Evolutionary conservation across 2,329 filamentous ascomycete species (phyloP), one percentile per base, ranked within the genome.

Genomic region (Paraconiothyrium brasiliense): DNA sequence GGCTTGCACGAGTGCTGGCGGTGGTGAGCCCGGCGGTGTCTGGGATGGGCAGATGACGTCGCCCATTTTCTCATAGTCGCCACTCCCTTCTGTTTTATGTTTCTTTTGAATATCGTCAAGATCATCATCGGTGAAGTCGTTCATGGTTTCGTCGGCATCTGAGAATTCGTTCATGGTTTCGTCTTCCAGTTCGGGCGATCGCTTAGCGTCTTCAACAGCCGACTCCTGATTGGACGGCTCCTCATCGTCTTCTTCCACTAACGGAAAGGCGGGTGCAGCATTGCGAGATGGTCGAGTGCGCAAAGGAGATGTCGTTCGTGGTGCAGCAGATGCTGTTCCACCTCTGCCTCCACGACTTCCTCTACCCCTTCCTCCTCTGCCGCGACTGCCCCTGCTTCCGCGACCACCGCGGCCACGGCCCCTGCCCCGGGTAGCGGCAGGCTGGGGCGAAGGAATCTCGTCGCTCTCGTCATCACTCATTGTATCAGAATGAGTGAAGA

Each of bases 171-270:
- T 16, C 68, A 52, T 52, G 49, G 49, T 61, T 48, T 71, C 69
- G 58, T 70, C 66, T 52, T 69, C 59, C 43, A 55, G 56, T 46
- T 70, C 65, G 49, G 65, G 65, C 58, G 69, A 68, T 43, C 61
- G 61, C 68, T 76, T 78, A 70, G 74, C 75, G 57, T 61, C 65
- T 30, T 60, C 68, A 49, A 65, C 70, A 50, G 71, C 67, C 47
- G 76, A 75, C 24, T 63, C 68, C 61, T 77, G 70, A 75, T 77
- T 77, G 70, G 76, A 73, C 59, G 67, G 62, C 57, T 68, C 66
- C 54, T 77, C 76, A 63, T 77, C 73, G 54, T 75, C 75, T 37
- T 72, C 72, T 68, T 78, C 75, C 61, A 69, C 68, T 67, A 76
- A 71, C 47, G 72, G 69, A 70, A 74, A 74, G 57, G 67, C 68